Conservation (phyloP, 768 basidiomycete genomes). For the Gyrodon lividus region DNA sequence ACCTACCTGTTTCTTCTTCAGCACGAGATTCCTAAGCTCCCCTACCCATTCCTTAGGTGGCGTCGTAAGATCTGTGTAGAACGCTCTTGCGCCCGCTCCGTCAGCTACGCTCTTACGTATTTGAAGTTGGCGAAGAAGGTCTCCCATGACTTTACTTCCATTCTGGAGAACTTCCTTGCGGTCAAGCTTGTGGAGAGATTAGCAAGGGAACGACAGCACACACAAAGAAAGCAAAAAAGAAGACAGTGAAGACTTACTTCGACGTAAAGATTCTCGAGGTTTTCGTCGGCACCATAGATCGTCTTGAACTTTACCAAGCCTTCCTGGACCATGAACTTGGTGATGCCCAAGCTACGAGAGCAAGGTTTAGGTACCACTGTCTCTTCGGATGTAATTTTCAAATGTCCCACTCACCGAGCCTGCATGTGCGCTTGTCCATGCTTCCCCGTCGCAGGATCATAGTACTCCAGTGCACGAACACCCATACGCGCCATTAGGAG, state of each 20-base stretch:
- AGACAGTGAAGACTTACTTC: slow-evolving; percentile 43
- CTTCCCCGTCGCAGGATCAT: slow-evolving; percentile 76
- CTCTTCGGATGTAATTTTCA: not conserved
- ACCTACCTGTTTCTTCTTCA: slow-evolving; percentile 75
- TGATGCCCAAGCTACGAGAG: slow-evolving; percentile 67
- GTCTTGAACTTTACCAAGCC: slow-evolving; percentile 73
- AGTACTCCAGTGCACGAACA: slow-evolving; percentile 76
- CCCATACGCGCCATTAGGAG: slow-evolving; percentile 85
- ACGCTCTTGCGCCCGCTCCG: slow-evolving; percentile 73
- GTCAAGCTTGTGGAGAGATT: slow-evolving; percentile 53
- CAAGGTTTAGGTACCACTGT: not conserved
- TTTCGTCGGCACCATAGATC: slow-evolving; percentile 54
- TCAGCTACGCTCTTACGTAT: slow-evolving; percentile 86
- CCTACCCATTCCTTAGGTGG: slow-evolving; percentile 71
- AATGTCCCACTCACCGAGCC: slow-evolving; percentile 55
- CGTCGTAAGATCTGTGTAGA: slow-evolving; percentile 76
- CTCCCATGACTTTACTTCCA: slow-evolving; percentile 67
- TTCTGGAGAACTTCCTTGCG: slow-evolving; percentile 61
- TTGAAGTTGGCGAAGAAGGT: slow-evolving; percentile 77
- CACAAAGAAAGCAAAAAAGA: not conserved
- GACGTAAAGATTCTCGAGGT: slow-evolving; percentile 67
- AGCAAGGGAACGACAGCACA: not conserved
- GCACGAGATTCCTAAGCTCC: slow-evolving; percentile 73
- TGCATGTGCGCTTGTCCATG: slow-evolving; percentile 93
- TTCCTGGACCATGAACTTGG: slow-evolving; percentile 69